Evolutionary conservation across 2,329 filamentous ascomycete species (phyloP), one percentile per base, ranked within the genome.

Genomic region (Hypoxylon sp.): DNA sequence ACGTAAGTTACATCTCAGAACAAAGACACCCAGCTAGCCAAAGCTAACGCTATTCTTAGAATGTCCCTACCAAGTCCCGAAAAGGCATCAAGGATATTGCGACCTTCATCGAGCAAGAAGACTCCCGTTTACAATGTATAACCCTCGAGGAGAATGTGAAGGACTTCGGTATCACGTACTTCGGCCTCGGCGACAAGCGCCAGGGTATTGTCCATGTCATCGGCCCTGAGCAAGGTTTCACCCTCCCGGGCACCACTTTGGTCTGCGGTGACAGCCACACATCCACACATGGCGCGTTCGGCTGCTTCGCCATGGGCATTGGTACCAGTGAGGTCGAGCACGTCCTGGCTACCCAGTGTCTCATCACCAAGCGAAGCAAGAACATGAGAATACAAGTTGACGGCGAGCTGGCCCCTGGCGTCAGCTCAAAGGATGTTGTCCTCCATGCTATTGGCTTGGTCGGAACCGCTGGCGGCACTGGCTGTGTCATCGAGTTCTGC

Each of bases 191-290:
- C 74, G 95, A 98, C 83, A 97, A 96, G 87, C 91, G 96, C 73
- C 96, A 99, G 83, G 96, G 96, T 73, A 99, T 99, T 76, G 96
- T 98, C 65, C 96, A 99, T 83, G 93, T 99, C 77, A 98, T 99
- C 76, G 96, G 96, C 37, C 96, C 96, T 44, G 96, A 99, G 85
- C 96, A 99, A 82, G 96, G 96, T 74, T 99, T 99, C 86, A 99
- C 96, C 63, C 91, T 98, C 40, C 96, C 96, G 46, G 96, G 94
- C 74, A 98, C 96, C 61, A 99, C 96, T 2, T 92, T 98, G 40
- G 96, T 98, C 73, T 98, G 96, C 79, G 96, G 96, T 81, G 96
- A 99, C 87, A 97, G 93, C 78, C 96, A 99, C 81, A 99, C 96
- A 51, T 98, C 95, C 27, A 99, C 96, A 71, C 96, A 99, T 83